A percentile compares a stretch with the other conserved stretches of the same genome.
phyloP scores from a whole-genome alignment of 257 asterid species.

The Lycium ferocissimum region DNA sequence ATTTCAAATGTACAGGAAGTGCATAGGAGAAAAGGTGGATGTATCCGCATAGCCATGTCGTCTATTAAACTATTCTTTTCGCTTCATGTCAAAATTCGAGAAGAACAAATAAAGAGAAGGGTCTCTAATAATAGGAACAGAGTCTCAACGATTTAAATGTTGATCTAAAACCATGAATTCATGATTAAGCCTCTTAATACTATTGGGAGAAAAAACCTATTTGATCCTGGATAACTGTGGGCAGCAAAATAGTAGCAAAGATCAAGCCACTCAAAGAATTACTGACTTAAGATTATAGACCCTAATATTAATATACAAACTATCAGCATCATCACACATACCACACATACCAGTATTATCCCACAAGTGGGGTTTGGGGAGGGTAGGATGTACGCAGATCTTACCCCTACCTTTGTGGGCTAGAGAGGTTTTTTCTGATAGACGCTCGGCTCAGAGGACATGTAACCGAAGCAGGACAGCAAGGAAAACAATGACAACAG shows the following conservation, averaged over 20 bases:
- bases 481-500: too few species aligned
- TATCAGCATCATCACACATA: too few species aligned
- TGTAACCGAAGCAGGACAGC: too few species aligned
- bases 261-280: not conserved
- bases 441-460: too few species aligned
- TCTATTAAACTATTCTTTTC: not conserved
- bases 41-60: not conserved
- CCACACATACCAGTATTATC: too few species aligned
- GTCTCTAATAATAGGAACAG: not conserved
- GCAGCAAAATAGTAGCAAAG: not conserved
- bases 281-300: not conserved
- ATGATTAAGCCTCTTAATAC: not conserved
- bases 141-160: not conserved
- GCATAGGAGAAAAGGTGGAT: not conserved
- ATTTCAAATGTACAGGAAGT: not conserved
- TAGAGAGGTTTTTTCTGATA: too few species aligned
- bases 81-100: not conserved
- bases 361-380: too few species aligned
- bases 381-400: too few species aligned
- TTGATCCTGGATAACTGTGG: not conserved
- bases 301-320: not conserved
- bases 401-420: too few species aligned
- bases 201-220: not conserved
- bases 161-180: not conserved
- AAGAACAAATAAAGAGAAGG: not conserved